These are phyloP conservation scores for Clausena lansium DNA, from an alignment of 345 rosid genomes.

Conservation along the genomic window DNA sequence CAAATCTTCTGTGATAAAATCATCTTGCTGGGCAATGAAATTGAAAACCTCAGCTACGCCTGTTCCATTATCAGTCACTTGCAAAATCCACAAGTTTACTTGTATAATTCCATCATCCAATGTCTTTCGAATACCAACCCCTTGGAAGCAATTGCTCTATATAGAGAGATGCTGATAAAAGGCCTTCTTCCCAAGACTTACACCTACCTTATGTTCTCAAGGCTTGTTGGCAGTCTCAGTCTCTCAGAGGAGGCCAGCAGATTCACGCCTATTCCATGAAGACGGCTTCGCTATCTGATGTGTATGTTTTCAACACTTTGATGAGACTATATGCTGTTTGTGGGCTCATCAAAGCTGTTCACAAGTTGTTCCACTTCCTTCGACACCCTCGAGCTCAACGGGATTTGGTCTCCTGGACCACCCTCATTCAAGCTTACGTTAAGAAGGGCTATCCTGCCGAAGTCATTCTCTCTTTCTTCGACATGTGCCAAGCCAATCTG, in stretches of 20 bases:
- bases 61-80: too few relatives aligned
- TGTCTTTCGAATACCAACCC: constrained; percentile 16
- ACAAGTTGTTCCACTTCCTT: constrained; percentile 37
- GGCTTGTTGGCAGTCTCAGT: constrained; percentile 29
- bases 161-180: constrained; percentile 30
- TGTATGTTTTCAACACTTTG: constrained; percentile 42
- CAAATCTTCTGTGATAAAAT: constrained; percentile 20
- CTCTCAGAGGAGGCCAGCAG: constrained; percentile 35
- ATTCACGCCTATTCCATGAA: constrained; percentile 44
- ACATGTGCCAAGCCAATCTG: constrained; percentile 30
- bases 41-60: constrained; percentile 15
- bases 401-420: constrained; percentile 55
- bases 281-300: constrained; percentile 29
- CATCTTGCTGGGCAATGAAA: constrained; percentile 7
- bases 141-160: constrained; percentile 24
- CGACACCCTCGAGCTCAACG: constrained; percentile 19
- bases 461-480: constrained; percentile 34
- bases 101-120: constrained; percentile 40
- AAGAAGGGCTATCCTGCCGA: constrained; percentile 31
- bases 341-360: constrained; percentile 30
- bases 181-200: constrained; percentile 38
- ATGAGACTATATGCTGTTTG: constrained; percentile 45
- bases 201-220: constrained; percentile 49
- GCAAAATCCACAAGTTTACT: constrained; percentile 6
- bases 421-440: constrained; percentile 48